Evolutionary conservation across 2,329 filamentous ascomycete genomes (phyloP), one percentile per base, ranked within the genome.

Genomic region (Scortechinia acanthostroma): DNA sequence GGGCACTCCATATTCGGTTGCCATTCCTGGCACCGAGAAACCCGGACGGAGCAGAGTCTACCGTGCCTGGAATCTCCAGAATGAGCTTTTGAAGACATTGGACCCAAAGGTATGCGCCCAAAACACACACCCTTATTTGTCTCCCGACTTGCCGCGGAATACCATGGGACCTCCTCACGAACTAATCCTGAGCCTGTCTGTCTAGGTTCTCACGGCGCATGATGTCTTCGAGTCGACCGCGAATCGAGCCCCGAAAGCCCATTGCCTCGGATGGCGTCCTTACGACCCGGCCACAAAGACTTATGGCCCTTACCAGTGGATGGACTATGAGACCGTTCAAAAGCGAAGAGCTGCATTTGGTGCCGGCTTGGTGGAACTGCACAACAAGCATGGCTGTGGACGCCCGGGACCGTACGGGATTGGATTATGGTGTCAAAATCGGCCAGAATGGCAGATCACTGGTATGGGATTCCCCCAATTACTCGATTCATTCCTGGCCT

Each of bases 401-500:
- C 74, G 73, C 13, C 77, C 73, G 3, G 67, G 74, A 42, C 83
- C 85, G 58, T 85, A 86, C 59, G 87, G 84, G 45, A 72, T 94
- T 50, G 89, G 88, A 19, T 65, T 95, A 43, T 95, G 88, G 88
- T 88, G 86, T 56, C 86, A 89, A 63, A 94, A 94, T 64, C 76
- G 88, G 48, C 83, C 88, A 0, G 88, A 95, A 64, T 95, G 88
- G 89, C 88, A 94, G 70, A 81, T 95, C 49, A 79, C 83, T 46
- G 82, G 81, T 84, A 60, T 53, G 71, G 54, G 21, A 42, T 22
- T 21, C 33, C 25, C 17, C 30, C 43, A 16, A n/a, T n/a, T n/a
- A n/a, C n/a, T n/a, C n/a, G n/a, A n/a, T n/a, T n/a, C n/a, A n/a
- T n/a, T 22, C 4, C 17, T 23, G 17, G 2, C 47, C 35, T 19